Evolutionary conservation across 2,329 filamentous ascomycete species (phyloP), one percentile per base, ranked within the genome.

Genomic region (Epichloe hybrida): DNA sequence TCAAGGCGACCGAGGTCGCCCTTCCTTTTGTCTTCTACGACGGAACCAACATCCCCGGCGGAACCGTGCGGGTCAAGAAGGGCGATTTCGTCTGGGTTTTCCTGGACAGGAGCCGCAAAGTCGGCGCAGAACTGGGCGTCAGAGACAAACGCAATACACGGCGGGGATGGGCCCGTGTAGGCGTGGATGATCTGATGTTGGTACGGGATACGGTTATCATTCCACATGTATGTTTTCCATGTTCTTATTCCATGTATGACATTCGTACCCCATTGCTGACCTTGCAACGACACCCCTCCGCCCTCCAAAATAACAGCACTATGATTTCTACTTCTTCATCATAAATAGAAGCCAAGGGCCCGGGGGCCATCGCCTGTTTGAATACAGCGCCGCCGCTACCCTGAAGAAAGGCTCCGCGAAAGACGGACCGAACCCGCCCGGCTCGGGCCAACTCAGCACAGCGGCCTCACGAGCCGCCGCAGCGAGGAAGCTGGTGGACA

Each of bases 11-110:
- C 8, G 90, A 96, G 62, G 86, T 98, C 50, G 76, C 86, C 15
- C 84, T 98, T 35, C 93, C 93, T 0, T 98, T 97, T 66, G 88
- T 97, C 3, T 97, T 97, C 64, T 97, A 96, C 69, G 91, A 97
- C 58, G 93, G 93, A 15, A 88, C 88, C 21, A 91, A 94, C 64
- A 85, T 86, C 11, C 86, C 90, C 0, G 88, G 89, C 15, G 90
- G 91, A 1, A 78, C 77, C 13, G 90, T 91, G 46, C 83, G 84
- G 53, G 79, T 97, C 48, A 95, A 89, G 67, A 98, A 98, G 68
- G 91, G 93, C 9, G 93, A 97, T 62, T 84, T 82, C 51, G 76
- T 94, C 27, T 97, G 93, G 93, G 71, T 96, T 1, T 95, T 97
- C 57, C 72, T 98, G 3, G 93, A 98, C 66, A 83, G 86, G 61